These are phyloP conservation scores for Marvania coccoides DNA, from an alignment of 139 green algal species.

Conservation along the genomic window DNA sequence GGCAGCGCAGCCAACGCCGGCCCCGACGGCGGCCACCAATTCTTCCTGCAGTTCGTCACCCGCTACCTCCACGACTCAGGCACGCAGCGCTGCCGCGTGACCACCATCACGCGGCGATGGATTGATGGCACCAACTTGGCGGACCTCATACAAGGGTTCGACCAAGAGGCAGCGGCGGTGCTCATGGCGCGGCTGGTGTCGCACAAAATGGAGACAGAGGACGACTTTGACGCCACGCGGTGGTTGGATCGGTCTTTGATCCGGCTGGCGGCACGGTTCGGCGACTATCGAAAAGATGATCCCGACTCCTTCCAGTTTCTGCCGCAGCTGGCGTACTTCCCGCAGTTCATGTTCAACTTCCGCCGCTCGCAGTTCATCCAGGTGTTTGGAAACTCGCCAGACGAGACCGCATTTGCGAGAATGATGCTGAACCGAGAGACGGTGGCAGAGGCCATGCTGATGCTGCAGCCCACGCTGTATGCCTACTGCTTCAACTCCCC, in stretches of 20 bases:
- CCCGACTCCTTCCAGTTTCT: conserved; percentile 82
- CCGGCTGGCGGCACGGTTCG: conserved; percentile 16
- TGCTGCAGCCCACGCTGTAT: conserved; percentile 90
- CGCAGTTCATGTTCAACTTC: conserved; percentile 99
- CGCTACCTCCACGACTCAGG: conserved; percentile 74
- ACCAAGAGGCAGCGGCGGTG: conserved; percentile 92
- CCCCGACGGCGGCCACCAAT: conserved; percentile 39
- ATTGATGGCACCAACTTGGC: conserved; percentile 47
- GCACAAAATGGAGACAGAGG: conserved; percentile 87
- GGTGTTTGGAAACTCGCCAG: conserved; percentile 92
- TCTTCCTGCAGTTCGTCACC: conserved; percentile 96
- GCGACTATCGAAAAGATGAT: conserved; percentile 89
- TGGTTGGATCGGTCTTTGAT: conserved; percentile 83
- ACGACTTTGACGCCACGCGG: conserved; percentile 95
- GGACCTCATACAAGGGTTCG: conserved; percentile 84
- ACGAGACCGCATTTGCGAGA: conserved; percentile 94
- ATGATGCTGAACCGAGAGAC: conserved; percentile 78
- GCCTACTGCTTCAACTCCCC: conserved; percentile 70
- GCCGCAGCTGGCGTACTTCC: conserved; percentile 84
- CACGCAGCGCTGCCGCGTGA: conserved; percentile 71
- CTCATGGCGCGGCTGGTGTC: conserved; percentile 73
- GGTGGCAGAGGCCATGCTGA: conserved; percentile 79
- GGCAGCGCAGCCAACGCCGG: conserved; percentile 1
- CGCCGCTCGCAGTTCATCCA: conserved; percentile 90
- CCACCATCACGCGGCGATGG: conserved; percentile 86